Evolutionary conservation across 1,139 yeast genomes (phyloP).

Genomic region (Saccharomyces hybrid): DNA sequence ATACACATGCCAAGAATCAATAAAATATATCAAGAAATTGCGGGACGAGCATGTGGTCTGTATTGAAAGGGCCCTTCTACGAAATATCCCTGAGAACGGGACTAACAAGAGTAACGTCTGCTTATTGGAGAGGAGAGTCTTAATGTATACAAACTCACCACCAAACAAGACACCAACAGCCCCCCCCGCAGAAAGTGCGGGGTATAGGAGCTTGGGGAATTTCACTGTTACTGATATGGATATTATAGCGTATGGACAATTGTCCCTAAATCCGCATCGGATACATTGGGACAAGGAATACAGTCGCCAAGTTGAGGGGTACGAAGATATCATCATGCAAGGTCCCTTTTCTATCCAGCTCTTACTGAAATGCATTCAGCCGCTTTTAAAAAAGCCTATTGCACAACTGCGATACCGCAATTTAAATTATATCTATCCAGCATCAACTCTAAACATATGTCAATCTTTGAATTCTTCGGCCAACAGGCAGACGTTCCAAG

Average conservation of each 20-base stretch:
- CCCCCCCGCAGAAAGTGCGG: constrained; percentile 12
- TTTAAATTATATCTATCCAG: constrained; percentile 19
- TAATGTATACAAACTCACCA: constrained; percentile 26
- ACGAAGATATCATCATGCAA: constrained; percentile 59
- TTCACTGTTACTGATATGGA: constrained; percentile 22
- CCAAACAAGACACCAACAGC: not conserved
- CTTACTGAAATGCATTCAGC: constrained; percentile 43
- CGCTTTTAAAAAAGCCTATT: constrained; percentile 5
- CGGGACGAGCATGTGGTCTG: constrained; percentile 39
- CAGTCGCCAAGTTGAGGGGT: constrained; percentile 46
- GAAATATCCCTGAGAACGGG: constrained; percentile 11
- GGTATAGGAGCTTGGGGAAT: not conserved
- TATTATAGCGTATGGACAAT: constrained; percentile 57
- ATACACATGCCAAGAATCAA: constrained; percentile 41
- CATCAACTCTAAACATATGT: constrained; percentile 4
- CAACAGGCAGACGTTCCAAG: not conserved
- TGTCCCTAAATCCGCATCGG: constrained; percentile 74
- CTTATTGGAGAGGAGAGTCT: constrained; percentile 31
- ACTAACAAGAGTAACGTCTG: not conserved
- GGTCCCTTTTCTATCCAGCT: constrained; percentile 74
- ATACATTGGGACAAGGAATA: constrained; percentile 66
- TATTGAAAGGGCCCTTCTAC: constrained; percentile 36
- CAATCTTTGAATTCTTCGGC: not conserved
- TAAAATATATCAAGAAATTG: constrained; percentile 35
- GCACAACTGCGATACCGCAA: constrained; percentile 21